Evolutionary conservation across 2,329 filamentous ascomycete genomes (phyloP).

Genomic region (Xylaria sp.): DNA sequence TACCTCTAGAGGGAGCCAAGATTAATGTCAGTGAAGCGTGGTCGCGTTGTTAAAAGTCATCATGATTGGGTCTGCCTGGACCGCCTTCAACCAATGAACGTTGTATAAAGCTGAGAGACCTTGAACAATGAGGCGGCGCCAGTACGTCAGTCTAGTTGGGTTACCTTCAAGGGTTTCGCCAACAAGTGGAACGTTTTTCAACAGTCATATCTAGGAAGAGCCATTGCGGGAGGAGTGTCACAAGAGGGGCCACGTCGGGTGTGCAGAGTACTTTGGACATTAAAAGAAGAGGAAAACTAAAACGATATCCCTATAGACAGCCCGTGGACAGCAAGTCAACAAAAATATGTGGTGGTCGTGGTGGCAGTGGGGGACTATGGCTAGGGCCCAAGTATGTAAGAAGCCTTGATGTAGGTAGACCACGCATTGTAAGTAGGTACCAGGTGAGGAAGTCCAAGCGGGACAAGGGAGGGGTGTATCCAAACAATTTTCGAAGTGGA

Average conservation of each 20-base stretch:
- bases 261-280: conserved; percentile 49
- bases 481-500: conserved; percentile 50
- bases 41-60: conserved; percentile 56
- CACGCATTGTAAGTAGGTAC: conserved; percentile 41
- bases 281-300: conserved; percentile 48
- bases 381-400: conserved; percentile 45
- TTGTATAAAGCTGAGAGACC: conserved; percentile 46
- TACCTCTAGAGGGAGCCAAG: conserved; percentile 44
- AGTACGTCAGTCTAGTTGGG: conserved; percentile 55
- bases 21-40: conserved; percentile 55
- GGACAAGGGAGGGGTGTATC: conserved; percentile 43
- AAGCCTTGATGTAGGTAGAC: conserved; percentile 41
- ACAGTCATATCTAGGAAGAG: conserved; percentile 54
- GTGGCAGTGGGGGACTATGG: conserved; percentile 47
- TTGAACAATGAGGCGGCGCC: conserved; percentile 48
- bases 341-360: conserved; percentile 42
- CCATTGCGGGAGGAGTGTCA: conserved; percentile 49
- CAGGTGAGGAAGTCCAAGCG: conserved; percentile 36
- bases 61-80: conserved; percentile 56
- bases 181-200: conserved; percentile 52
- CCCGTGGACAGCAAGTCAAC: conserved; percentile 45
- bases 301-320: conserved; percentile 45
- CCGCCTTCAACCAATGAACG: conserved; percentile 56
- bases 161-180: conserved; percentile 52
- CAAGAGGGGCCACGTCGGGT: conserved; percentile 53